These are phyloP conservation scores for Russula sp. DNA, from an alignment of 768 basidiomycete genomes.

Conservation along the genomic window DNA sequence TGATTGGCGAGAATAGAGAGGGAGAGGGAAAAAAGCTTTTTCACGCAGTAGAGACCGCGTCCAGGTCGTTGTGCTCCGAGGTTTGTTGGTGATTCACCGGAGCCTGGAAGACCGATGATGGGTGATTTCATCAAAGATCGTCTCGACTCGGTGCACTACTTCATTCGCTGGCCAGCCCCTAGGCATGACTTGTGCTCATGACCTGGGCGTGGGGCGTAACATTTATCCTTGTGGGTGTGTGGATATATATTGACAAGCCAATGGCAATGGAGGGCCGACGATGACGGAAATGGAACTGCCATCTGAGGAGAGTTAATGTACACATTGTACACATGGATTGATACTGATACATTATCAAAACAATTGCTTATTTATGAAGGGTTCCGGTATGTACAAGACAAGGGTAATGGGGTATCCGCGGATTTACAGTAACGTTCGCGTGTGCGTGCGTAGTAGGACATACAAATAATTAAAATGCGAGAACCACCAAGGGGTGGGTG, in stretches of 20 bases:
- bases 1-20: conserved; percentile 63
- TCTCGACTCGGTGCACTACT: conserved; percentile 39
- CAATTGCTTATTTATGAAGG: conserved; percentile 20
- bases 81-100: conserved; percentile 42
- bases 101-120: conserved; percentile 54
- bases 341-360: conserved; percentile 27
- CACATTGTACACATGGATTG: conserved; percentile 6
- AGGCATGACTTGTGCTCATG: conserved; percentile 9
- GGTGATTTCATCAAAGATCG: conserved; percentile 51
- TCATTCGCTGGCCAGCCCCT: background rate
- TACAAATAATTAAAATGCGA: conserved; percentile 29
- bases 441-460: conserved; percentile 9
- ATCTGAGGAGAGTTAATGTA: conserved; percentile 10
- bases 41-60: conserved; percentile 44
- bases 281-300: conserved; percentile 2
- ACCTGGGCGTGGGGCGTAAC: conserved; percentile 22
- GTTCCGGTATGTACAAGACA: conserved; percentile 24
- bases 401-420: conserved; percentile 27
- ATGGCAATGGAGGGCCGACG: background rate
- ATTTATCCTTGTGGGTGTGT: conserved; percentile 44
- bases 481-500: background rate
- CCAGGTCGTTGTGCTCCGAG: conserved; percentile 38
- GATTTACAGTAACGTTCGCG: conserved; percentile 22
- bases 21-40: conserved; percentile 40
- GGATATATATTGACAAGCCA: conserved; percentile 53